A percentile compares a stretch with the other conserved stretches of the same genome.
Conservation (phyloP, 768 basidiomycete species). For the Hygrophorus pudorinus region DNA sequence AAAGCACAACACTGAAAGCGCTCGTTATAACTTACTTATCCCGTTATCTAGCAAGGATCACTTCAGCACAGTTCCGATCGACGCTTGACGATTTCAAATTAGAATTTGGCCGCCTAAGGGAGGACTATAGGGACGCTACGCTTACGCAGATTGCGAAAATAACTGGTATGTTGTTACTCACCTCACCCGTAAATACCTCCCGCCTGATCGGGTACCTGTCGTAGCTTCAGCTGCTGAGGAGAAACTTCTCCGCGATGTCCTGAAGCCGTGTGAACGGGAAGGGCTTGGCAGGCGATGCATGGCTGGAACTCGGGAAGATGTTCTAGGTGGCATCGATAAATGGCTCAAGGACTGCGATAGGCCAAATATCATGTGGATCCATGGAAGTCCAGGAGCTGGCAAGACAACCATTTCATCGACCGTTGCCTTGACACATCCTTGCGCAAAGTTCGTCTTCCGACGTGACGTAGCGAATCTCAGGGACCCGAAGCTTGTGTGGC, state of each 20-base stretch:
- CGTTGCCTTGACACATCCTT: too few relatives aligned
- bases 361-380: constrained; percentile 5
- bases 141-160: background rate
- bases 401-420: constrained; percentile 2
- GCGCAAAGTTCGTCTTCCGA: constrained; percentile 1
- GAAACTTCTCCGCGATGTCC: background rate
- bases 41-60: background rate
- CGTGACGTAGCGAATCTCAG: constrained; percentile 5
- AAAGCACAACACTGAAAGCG: too few relatives aligned
- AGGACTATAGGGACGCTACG: background rate
- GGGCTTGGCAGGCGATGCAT: too few relatives aligned
- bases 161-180: background rate
- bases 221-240: background rate
- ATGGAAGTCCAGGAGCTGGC: background rate
- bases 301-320: constrained; percentile 1
- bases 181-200: background rate
- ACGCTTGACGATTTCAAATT: background rate
- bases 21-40: background rate
- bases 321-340: background rate
- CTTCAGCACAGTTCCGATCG: background rate
- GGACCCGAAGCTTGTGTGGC: constrained; percentile 6
- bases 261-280: background rate
- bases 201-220: background rate
- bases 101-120: background rate
- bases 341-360: constrained; percentile 3